Base-by-base conservation (phyloP, 331 rosid genomes). In the Acacia pycnantha region DNA sequence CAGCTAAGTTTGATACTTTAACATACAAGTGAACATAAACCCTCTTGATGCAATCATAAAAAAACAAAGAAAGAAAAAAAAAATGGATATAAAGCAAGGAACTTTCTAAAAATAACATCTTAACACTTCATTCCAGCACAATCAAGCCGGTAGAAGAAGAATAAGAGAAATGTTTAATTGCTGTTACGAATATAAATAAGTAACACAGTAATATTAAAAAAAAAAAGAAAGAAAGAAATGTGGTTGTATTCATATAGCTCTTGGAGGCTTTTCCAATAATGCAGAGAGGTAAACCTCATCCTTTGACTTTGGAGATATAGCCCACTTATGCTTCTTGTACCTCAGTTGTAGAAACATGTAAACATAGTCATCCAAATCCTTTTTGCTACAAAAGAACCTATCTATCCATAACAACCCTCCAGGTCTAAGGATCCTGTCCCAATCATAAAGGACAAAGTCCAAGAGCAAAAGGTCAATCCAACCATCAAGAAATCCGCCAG, bases 331-430 rank as follows among this genome's bases (percentile, higher is more conserved):
- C 78, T 92, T 94, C 92, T 87, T 96, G 91, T 96, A 96, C 77
- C 98, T 91, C 14, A 94, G 84, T 83, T 93, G 99, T 85, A 93
- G 92, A 90, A 96, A 96, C 98, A 94, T 96, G 84, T 87, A 96
- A 91, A 96, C 81, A 80, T 88, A 96, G 10, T 90, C 94, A 72
- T 96, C 99, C 69, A 92, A 87, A 89, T 94, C 97, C 82, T 89
- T 87, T 51, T 66, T 87, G 2, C 81, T 83, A 77, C 99, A 92
- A 73, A 96, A 93, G 88, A 93, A 93, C 26, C 85, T 81, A 16
- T 93, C 97, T 26, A 96, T 88, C 98, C 98, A 93, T 12, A 96
- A 37, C 43, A 93, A 80, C 21, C 95, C 99, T 9, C 98, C 98
- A 0, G 98, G 98, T 47, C 98, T 83, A 12, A 96, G 66, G 83